These are phyloP conservation scores for Blastocystis sp. DNA, from an alignment of 352 stramenopile genomes.

Conservation along the genomic window DNA sequence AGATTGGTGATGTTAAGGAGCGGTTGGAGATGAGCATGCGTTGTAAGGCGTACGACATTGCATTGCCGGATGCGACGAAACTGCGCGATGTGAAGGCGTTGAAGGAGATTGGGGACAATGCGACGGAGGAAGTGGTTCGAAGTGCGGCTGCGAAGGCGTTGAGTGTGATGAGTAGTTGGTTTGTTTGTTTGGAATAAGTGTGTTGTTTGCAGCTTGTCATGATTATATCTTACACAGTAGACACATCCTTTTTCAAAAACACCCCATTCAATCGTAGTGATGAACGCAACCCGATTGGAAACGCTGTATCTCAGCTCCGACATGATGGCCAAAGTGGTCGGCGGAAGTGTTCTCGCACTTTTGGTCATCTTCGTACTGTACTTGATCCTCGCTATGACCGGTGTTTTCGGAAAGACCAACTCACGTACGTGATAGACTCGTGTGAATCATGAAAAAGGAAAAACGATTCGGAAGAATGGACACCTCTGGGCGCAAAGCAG, in stretches of 20 bases:
- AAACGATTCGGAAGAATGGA: slow-evolving; percentile 14
- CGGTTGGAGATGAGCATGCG: not conserved
- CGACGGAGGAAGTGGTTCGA: not conserved
- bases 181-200: not conserved
- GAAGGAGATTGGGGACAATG: not conserved
- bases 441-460: not conserved
- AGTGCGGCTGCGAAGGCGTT: not conserved
- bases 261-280: not conserved
- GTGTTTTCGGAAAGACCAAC: not conserved
- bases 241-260: not conserved
- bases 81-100: slow-evolving; percentile 17
- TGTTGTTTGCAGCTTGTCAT: not conserved
- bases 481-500: slow-evolving; percentile 40
- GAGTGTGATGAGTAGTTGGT: not conserved
- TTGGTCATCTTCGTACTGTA: not conserved
- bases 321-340: not conserved
- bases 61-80: slow-evolving; percentile 27
- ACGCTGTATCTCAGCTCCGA: not conserved
- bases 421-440: not conserved
- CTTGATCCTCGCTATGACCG: not conserved
- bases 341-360: not conserved
- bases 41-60: not conserved
- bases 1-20: slow-evolving; percentile 47
- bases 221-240: no score
- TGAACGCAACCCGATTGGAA: not conserved